Percentiles rank a stretch among this genome's conserved stretches.
phyloP scores from a whole-genome alignment of 1,139 yeast species.

The Candida tropicalis region DNA sequence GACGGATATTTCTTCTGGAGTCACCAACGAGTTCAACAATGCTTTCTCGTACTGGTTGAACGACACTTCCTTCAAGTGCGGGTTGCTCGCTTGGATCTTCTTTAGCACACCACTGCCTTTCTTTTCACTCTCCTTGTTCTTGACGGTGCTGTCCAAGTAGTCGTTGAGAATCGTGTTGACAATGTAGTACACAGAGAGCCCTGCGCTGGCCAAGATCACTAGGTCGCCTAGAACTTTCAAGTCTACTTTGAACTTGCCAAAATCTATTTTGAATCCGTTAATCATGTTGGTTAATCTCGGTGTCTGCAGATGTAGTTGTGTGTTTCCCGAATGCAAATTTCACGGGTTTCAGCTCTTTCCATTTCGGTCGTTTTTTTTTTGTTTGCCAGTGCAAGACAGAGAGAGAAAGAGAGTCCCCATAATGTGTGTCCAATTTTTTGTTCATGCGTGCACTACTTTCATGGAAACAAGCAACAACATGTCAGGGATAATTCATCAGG shows the following conservation, averaged over 20 bases:
- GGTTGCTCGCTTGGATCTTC: constrained; percentile 58
- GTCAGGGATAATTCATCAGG: too few species aligned
- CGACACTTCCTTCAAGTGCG: constrained; percentile 55
- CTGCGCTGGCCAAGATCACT: constrained; percentile 77
- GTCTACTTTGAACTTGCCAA: constrained; percentile 51
- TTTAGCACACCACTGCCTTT: constrained; percentile 67
- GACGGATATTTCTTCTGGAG: constrained; percentile 80
- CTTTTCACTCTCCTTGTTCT: constrained; percentile 63
- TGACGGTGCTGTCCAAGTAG: constrained; percentile 51
- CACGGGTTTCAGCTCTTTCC: too few species aligned
- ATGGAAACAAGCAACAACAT: too few species aligned
- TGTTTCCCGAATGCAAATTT: not conserved
- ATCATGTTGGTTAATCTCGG: constrained; percentile 18
- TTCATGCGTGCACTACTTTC: too few species aligned
- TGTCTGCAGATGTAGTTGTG: too few species aligned
- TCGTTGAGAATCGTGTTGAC: constrained; percentile 61
- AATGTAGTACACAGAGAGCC: constrained; percentile 77
- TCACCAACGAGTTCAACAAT: constrained; percentile 74
- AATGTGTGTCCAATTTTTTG: too few species aligned
- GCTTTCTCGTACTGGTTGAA: constrained; percentile 79
- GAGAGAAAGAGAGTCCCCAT: too few species aligned
- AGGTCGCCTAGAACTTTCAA: constrained; percentile 63
- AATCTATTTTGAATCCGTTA: constrained; percentile 39
- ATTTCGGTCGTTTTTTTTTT: not conserved
- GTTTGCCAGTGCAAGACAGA: not conserved